Base-by-base conservation (phyloP, 768 basidiomycete species). In the Cystofilobasidium macerans region DNA sequence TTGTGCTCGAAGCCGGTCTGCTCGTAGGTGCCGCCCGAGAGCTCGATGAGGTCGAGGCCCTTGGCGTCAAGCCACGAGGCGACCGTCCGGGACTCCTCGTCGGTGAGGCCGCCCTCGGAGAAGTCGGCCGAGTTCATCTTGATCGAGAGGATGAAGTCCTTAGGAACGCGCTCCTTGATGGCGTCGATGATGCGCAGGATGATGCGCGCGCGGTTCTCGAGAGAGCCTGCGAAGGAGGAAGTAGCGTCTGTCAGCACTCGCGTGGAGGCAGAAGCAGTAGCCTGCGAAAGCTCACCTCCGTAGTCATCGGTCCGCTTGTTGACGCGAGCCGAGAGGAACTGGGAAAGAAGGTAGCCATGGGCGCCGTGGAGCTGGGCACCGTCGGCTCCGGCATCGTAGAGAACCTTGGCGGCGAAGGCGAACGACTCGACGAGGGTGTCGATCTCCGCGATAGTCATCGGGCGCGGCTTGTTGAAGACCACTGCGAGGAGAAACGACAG, bases 131-230 rank as follows among this genome's bases (percentile, higher is more conserved):
- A 45, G 24, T 53, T 53, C 2, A 60, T 12, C 43, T 60, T 40
- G 7, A 60, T 42, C 58, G 60, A 61, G 32, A 67, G 59, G 30
- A 67, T 26, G 65, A 67, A 67, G 33, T 65, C 47, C 22, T 40
- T n/a, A 22, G 65, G 65, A 6, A 67, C 59, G 8, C 65, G 65
- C 20, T 9, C 9, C 65, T 67, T 67, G 70, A 78, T 71, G 22
- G 69, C 75, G 30, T 74, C 75, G 45, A 75, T 67, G 56, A 76
- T 72, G 43, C 76, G 73, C 30, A 78, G 70, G 42, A 73, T 67
- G 69, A 78, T 74, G 9, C 76, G 63, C 30, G 72, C 69, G n/a
- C 78, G 70, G 67, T 77, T 78, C 70, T 75, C 74, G 38, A 76
- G 69, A 0, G 71, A 71, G 1, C 77, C n/a, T n/a, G n/a, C n/a